Conservation (phyloP, 345 rosid genomes). For the Salix arbutifolia region DNA sequence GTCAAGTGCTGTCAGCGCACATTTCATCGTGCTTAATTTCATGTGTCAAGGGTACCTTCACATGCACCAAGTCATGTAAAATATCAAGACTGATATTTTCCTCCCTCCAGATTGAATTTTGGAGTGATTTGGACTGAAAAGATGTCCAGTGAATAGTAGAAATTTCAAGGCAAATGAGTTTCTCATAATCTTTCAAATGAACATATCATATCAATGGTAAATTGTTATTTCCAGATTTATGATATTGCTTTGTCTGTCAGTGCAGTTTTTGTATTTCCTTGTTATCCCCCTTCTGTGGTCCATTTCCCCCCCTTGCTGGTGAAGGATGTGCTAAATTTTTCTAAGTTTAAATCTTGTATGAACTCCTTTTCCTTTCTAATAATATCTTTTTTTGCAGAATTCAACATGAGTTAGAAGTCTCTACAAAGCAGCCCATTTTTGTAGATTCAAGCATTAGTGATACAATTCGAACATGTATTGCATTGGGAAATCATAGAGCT, state of each 20-base stretch:
- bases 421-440: conserved; percentile 90
- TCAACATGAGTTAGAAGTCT: conserved; percentile 87
- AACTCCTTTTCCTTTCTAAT: neutral
- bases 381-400: conserved; percentile 45
- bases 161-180: neutral
- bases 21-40: too few species aligned
- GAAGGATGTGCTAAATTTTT: neutral
- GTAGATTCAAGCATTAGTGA: conserved; percentile 97
- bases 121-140: neutral
- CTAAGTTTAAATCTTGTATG: neutral
- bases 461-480: conserved; percentile 95
- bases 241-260: neutral
- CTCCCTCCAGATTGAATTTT: neutral
- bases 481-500: conserved; percentile 72
- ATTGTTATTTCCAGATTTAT: neutral
- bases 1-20: too few species aligned
- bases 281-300: neutral
- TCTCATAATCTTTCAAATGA: neutral
- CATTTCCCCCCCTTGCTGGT: too few species aligned
- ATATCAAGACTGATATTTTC: too few species aligned
- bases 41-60: too few species aligned
- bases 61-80: too few species aligned
- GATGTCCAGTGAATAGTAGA: neutral
- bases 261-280: neutral
- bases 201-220: neutral